phyloP scores from a whole-genome alignment of 345 rosid genomes.

The Citrus trifoliata region DNA sequence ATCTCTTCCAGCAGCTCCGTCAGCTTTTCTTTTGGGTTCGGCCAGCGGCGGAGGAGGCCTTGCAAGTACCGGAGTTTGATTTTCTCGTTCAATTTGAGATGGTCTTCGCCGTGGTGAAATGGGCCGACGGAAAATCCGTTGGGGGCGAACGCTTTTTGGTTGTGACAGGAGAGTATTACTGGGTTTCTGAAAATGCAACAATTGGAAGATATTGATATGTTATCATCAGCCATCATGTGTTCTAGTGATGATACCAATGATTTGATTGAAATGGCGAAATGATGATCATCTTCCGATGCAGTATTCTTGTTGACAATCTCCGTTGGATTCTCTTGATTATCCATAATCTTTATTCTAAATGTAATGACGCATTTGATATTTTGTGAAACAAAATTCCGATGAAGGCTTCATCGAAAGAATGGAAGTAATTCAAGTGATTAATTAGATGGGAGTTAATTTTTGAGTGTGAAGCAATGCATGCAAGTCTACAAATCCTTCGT shows the following conservation, averaged over 20 bases:
- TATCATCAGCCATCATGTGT: slow-evolving; percentile 9
- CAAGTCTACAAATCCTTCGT: too few relatives aligned
- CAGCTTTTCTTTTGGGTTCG: not conserved
- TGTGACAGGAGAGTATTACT: slow-evolving; percentile 18
- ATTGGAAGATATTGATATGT: not conserved
- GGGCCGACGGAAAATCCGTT: slow-evolving; percentile 33
- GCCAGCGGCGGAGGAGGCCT: slow-evolving; percentile 15
- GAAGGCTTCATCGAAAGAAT: too few relatives aligned
- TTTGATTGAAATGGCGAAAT: not conserved
- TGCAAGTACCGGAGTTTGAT: slow-evolving; percentile 25
- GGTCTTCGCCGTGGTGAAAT: slow-evolving; percentile 1
- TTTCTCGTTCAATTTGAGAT: not conserved
- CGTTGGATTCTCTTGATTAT: too few relatives aligned
- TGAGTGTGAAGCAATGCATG: not conserved
- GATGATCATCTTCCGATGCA: not conserved
- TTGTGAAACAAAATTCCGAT: too few relatives aligned
- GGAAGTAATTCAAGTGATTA: too few relatives aligned
- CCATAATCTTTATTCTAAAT: too few relatives aligned
- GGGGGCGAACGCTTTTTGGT: slow-evolving; percentile 19
- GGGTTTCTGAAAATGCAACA: slow-evolving; percentile 26
- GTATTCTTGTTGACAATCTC: too few relatives aligned
- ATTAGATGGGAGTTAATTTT: not conserved
- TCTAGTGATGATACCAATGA: slow-evolving; percentile 7
- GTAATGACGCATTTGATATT: too few relatives aligned
- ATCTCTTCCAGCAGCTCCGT: not conserved